A percentile compares a stretch with the other conserved stretches of the same genome.
These are phyloP conservation scores for Gnomoniopsis smithogilvyi DNA, from an alignment of 2,329 filamentous ascomycete species.

Conservation along the genomic window DNA sequence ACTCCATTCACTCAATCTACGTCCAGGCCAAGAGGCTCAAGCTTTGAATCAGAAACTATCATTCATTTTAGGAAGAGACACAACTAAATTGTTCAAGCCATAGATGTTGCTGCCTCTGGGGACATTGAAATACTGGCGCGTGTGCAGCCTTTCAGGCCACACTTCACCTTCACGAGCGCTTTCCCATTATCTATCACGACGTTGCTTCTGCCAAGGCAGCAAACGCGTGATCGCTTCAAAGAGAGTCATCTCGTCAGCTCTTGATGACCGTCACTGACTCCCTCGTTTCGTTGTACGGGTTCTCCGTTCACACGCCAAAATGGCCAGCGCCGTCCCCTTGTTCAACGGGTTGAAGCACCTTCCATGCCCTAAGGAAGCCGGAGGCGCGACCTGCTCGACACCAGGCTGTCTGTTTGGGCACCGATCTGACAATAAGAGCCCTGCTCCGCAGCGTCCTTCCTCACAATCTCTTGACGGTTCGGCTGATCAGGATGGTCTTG, in stretches of 20 bases:
- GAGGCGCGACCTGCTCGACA: conserved; percentile 14
- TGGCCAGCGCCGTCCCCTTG: conserved; percentile 14
- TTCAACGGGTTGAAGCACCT: conserved; percentile 18
- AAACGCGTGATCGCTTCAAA: neutral
- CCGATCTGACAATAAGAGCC: neutral
- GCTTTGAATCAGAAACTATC: neutral
- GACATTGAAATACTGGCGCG: neutral
- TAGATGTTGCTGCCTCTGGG: neutral
- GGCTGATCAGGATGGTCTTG: neutral
- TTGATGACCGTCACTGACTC: neutral
- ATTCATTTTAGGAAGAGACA: neutral
- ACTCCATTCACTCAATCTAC: neutral
- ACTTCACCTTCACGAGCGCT: neutral
- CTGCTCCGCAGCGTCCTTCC: neutral
- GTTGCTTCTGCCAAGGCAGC: neutral
- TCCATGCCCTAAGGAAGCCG: conserved; percentile 16
- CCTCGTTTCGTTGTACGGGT: neutral
- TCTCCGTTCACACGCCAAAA: neutral
- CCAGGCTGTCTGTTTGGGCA: conserved; percentile 17
- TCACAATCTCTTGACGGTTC: conserved; percentile 5
- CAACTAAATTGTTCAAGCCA: neutral
- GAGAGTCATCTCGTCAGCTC: neutral
- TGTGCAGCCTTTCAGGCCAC: neutral
- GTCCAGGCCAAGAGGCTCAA: neutral
- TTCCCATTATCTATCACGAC: neutral